Base-by-base conservation (phyloP, 2,329 filamentous ascomycete genomes). In the Cordyceps farinosa region DNA sequence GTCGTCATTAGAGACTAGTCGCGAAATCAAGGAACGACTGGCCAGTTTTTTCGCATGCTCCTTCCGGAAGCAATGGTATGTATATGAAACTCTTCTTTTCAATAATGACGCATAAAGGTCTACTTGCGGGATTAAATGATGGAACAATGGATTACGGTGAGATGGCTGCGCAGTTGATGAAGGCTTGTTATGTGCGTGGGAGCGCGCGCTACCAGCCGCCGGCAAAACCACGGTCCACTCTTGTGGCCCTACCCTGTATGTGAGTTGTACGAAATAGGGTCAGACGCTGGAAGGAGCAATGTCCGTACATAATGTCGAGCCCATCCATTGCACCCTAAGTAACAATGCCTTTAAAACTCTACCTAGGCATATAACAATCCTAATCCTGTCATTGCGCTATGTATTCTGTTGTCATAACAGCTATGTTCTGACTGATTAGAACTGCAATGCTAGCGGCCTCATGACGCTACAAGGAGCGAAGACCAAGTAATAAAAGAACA, bases 1-100 rank as follows among this genome's bases (percentile, higher is more conserved):
- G 61, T 58, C 60, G 74, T 71, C 75, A 78, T 77, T 47, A 29
- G 34, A 34, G 32, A 38, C 42, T 54, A 62, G 59, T 62, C 32
- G 47, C 36, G 38, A 42, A 17, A 13, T 42, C 29, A 42, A 60
- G 17, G 48, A 38, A 32, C 47, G n/a, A n/a, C 40, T 44, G 51
- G 48, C 38, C 10, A 44, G 0, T 30, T 60, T 47, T 60, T 38
- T 38, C 38, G 5, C 57, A 60, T 60, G 47, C 38, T 60, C 27
- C 29, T 44, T 42, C 17, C 11, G n/a, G 27, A 6, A 11, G 6
- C 15, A 44, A 38, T 47, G n/a, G 8, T 3, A 2, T 10, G 15
- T 7, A 32, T 30, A n/a, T 17, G 32, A 27, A 22, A 29, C 6
- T 34, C 9, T 22, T 17, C 17, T 5, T 29, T 50, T 7, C 9